These are phyloP conservation scores for Rugosomyces carneus DNA, from an alignment of 1,284 basidiomycete genomes.

Conservation along the genomic window DNA sequence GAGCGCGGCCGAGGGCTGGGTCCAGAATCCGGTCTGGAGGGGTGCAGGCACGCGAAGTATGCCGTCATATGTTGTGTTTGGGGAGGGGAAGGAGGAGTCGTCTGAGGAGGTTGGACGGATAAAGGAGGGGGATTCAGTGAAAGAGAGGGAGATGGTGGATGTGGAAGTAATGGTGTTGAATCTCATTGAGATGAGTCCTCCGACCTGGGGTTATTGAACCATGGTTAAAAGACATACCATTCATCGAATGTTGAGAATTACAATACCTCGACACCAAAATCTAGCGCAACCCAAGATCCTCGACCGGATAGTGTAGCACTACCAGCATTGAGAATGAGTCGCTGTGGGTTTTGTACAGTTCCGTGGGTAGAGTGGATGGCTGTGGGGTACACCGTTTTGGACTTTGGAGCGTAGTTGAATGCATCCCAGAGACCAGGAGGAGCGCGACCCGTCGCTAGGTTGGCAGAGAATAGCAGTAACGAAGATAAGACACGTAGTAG, in stretches of 20 bases:
- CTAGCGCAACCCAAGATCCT: slow-evolving; percentile 36
- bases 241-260: background rate
- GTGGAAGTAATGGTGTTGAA: slow-evolving; percentile 24
- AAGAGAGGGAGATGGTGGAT: slow-evolving; percentile 35
- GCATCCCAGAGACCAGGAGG: slow-evolving; percentile 39
- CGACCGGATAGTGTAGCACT: slow-evolving; percentile 26
- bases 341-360: slow-evolving; percentile 21
- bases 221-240: background rate
- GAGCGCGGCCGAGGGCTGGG: slow-evolving; percentile 37
- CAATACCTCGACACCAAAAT: slow-evolving; percentile 40
- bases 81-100: slow-evolving; percentile 36
- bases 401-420: slow-evolving; percentile 38
- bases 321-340: slow-evolving; percentile 27
- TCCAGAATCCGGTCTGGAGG: slow-evolving; percentile 37
- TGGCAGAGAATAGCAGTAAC: background rate
- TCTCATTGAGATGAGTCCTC: slow-evolving; percentile 39
- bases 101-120: slow-evolving; percentile 38
- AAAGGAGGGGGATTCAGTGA: slow-evolving; percentile 41
- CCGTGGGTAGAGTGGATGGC: slow-evolving; percentile 30
- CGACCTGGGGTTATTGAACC: too few relatives aligned
- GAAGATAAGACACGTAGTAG: background rate
- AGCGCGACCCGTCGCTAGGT: slow-evolving; percentile 12
- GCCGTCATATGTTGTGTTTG: slow-evolving; percentile 42
- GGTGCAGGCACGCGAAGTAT: slow-evolving; percentile 36
- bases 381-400: slow-evolving; percentile 34